Conservation (phyloP, 495 filamentous ascomycete genomes). For the Collariella sp. region DNA sequence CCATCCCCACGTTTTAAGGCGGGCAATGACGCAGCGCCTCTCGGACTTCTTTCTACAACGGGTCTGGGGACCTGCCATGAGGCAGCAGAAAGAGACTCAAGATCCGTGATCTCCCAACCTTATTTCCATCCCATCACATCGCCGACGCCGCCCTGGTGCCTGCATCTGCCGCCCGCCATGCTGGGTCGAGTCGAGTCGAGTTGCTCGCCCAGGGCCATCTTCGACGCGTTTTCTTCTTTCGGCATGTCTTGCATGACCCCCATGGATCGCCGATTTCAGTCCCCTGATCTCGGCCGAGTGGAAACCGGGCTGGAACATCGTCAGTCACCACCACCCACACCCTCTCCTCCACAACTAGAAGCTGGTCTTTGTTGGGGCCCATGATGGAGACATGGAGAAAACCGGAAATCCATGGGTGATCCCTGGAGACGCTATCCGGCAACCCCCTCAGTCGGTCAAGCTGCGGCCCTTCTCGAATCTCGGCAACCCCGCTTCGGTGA, state of each 20-base stretch:
- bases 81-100: constrained; percentile 7
- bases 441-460: neutral
- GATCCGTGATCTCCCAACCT: constrained; percentile 26
- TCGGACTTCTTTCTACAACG: constrained; percentile 28
- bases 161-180: constrained; percentile 1
- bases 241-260: constrained; percentile 4
- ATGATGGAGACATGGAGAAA: neutral
- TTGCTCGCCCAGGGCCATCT: neutral
- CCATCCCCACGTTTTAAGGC: constrained; percentile 19
- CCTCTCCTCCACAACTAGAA: no score
- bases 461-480: constrained; percentile 7
- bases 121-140: constrained; percentile 15
- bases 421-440: neutral
- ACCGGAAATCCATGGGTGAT: constrained; percentile 1
- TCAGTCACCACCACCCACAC: neutral
- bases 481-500: constrained; percentile 6
- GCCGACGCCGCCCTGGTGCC: constrained; percentile 9
- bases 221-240: neutral
- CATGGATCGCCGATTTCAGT: neutral
- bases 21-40: constrained; percentile 16
- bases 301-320: neutral
- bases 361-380: no score
- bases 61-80: constrained; percentile 20
- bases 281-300: constrained; percentile 2
- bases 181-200: neutral